Evolutionary conservation across 768 basidiomycete species (phyloP), one percentile per base, ranked within the genome.

Genomic region (Daedalea quercina): DNA sequence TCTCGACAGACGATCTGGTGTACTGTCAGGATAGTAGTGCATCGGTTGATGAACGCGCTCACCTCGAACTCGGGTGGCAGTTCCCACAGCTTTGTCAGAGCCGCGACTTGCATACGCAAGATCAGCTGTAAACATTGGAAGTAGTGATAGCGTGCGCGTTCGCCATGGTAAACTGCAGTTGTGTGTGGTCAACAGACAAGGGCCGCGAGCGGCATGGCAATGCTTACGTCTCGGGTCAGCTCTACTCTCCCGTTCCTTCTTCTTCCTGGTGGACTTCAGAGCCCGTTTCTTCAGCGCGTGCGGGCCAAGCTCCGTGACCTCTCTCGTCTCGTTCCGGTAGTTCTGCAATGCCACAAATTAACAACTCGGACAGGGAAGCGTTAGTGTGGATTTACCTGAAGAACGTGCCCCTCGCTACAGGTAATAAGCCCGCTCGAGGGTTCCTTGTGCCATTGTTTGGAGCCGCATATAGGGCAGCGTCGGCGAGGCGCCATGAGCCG

Each of bases 391-490:
- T 58, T 23, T 65, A 91, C 92, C 78, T 91, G 88, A 26, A 93
- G 77, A 54, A 95, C 80, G 67, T 96, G 94, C 9, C 94, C 94
- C 63, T 96, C 94, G 58, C 84, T 87, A 67, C 94, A 96, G 1
- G 85, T 84, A 41, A 94, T 78, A 41, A 87, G 73, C 1, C 94
- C 94, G 33, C 84, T 87, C 0, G 83, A 77, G 11, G 82, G 80
- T 54, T 92, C 90, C 63, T 90, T 94, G 61, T 89, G 82, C 92
- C 92, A 96, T 65, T 85, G 80, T 47, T 79, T 81, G 22, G 92
- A 94, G 9, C 87, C 83, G 63, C 94, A 96, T 20, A 85, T 77
- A 0, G 80, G 74, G 63, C 93, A 95, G 42, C 80, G 78, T 57
- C 74, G 76, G 50, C 81, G 77, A 15, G 76, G 79, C 3, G 81